Base-by-base conservation (phyloP, 495 filamentous ascomycete species). In the Xylaria cubensis region DNA sequence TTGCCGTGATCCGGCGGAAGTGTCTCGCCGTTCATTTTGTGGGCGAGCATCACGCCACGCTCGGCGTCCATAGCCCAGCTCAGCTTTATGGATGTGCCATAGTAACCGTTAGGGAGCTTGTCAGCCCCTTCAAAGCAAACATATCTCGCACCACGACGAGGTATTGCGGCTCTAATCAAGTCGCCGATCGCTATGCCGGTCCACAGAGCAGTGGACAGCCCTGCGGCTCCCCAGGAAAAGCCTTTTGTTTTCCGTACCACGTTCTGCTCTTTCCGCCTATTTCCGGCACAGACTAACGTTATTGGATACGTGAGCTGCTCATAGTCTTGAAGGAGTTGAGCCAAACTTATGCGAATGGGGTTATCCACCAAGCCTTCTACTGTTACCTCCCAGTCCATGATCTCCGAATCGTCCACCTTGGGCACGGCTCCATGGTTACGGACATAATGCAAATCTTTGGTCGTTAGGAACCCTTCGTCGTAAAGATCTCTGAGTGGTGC, bases 101-200 rank as follows among this genome's bases (percentile, higher is more conserved):
- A 98, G 74, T 90, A 90, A 3, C 95, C 95, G 74, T 97, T 97
- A 2, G 95, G 95, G 61, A 97, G 77, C 75, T 92, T 91, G 76
- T 98, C 95, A 0, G 94, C 94, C 17, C 95, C 95, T 78, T 97
- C 95, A 88, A 98, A 97, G 79, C 93, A 97, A 55, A 97, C 89
- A 80, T 94, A 97, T 74, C 88, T 90, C 9, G 94, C 95, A 64
- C 86, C 88, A 62, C 90, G 88, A 69, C 85, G 82, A 0, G 94
- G 94, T 61, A 83, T 88, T 6, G 94, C 94, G 55, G 83, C 88
- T 42, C 82, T 84, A 8, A 98, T 80, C 8, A 98, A 78, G 66
- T 97, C 93, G 0, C 86, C 84, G 77, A 98, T 89, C 51, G 90
- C 78, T 0, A 95, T 92, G 7, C 95, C 95, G 0, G 95, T 98